A percentile compares a stretch with the other conserved stretches of the same genome.
Evolutionary conservation across 2,329 filamentous ascomycete genomes (phyloP).

Genomic region (Colletotrichum tamarilloi): DNA sequence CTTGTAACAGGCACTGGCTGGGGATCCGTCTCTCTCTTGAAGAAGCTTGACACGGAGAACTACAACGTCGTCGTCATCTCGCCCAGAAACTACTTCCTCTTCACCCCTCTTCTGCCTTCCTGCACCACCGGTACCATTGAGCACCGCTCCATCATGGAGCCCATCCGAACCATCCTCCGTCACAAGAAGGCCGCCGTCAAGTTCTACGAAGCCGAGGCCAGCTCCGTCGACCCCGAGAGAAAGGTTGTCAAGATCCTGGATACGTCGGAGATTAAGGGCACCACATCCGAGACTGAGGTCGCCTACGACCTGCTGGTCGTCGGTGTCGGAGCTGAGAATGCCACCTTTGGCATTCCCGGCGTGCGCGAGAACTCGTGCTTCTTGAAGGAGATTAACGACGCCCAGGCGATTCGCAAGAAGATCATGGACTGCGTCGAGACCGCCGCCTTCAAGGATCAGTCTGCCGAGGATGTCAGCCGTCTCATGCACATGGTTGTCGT

Average conservation of each 20-base stretch:
- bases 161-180: conserved; percentile 93
- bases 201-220: conserved; percentile 98
- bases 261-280: conserved; percentile 91
- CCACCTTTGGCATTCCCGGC: conserved; percentile 96
- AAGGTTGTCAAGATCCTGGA: conserved; percentile 91
- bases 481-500: conserved; percentile 98
- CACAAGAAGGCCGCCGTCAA: conserved; percentile 94
- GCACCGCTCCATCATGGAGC: conserved; percentile 99
- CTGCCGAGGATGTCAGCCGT: conserved; percentile 86
- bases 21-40: conserved; percentile 94
- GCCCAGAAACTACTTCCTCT: conserved; percentile 99
- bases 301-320: conserved; percentile 98
- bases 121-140: conserved; percentile 98
- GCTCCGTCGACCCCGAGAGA: conserved; percentile 92
- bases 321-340: conserved; percentile 97
- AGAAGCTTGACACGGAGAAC: conserved; percentile 98
- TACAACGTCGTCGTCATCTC: conserved; percentile 99
- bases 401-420: conserved; percentile 95
- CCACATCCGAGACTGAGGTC: conserved; percentile 84
- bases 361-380: conserved; percentile 97
- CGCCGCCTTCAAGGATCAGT: conserved; percentile 97
- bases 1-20: conserved; percentile 84
- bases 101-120: conserved; percentile 95
- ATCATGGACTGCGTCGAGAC: conserved; percentile 99
- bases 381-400: conserved; percentile 97